These are phyloP conservation scores for Bolboschoenoplectus hybrid DNA, from an alignment of 202 grass and related monocot genomes.

Conservation along the genomic window DNA sequence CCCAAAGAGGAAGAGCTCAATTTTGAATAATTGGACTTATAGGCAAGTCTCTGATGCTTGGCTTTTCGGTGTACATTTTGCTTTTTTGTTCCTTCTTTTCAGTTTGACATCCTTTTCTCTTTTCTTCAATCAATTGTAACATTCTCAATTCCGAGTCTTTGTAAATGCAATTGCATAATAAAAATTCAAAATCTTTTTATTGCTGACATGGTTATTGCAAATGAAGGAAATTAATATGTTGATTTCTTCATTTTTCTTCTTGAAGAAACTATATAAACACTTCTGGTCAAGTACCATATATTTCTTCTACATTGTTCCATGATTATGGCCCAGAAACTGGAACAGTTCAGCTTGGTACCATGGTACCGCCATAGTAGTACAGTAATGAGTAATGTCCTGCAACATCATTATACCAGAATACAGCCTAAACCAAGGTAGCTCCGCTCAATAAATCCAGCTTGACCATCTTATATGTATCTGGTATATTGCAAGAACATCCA, in stretches of 20 bases:
- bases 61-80: conserved; percentile 30
- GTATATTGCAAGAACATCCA: background rate
- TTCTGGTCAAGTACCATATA: background rate
- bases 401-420: conserved; percentile 7
- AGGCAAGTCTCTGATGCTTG: conserved; percentile 52
- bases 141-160: conserved; percentile 30
- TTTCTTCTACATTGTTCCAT: conserved; percentile 14
- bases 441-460: conserved; percentile 25
- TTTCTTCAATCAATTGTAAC: background rate
- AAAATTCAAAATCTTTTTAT: background rate
- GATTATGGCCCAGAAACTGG: background rate
- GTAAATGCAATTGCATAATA: conserved; percentile 33
- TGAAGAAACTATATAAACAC: background rate
- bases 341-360: background rate
- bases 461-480: background rate
- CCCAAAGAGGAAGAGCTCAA: conserved; percentile 20
- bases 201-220: background rate
- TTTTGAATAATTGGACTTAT: conserved; percentile 30
- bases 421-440: background rate
- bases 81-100: conserved; percentile 22
- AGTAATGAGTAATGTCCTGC: conserved; percentile 8
- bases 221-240: conserved; percentile 10
- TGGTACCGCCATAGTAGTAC: background rate
- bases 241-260: background rate
- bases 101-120: background rate